Percentiles rank a stretch among this genome's conserved stretches.
These are phyloP conservation scores for Coprinopsis cinerea DNA, from an alignment of 768 basidiomycete species.

Conservation along the genomic window DNA sequence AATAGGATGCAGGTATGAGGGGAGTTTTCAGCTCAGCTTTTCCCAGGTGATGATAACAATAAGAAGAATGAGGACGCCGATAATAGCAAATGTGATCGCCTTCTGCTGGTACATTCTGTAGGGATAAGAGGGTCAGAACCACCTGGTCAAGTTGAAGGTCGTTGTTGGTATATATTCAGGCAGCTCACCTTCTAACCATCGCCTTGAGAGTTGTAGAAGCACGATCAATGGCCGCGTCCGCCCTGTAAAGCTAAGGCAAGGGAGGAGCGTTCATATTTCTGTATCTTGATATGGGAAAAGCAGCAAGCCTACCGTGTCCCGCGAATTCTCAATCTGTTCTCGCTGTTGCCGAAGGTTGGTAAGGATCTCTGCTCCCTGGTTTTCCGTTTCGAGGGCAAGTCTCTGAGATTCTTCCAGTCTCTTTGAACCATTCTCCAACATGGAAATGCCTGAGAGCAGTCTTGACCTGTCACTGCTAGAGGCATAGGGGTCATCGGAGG, in stretches of 20 bases:
- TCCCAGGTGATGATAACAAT: constrained; percentile 79
- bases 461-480: constrained; percentile 68
- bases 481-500: constrained; percentile 79
- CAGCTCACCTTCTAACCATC: constrained; percentile 87
- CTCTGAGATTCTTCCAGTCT: constrained; percentile 87
- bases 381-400: constrained; percentile 93
- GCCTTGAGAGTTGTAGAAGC: constrained; percentile 89
- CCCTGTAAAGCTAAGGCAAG: constrained; percentile 85
- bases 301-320: constrained; percentile 64
- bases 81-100: constrained; percentile 80
- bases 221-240: constrained; percentile 85
- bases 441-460: constrained; percentile 68
- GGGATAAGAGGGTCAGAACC: constrained; percentile 26
- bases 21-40: constrained; percentile 45
- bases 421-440: constrained; percentile 79
- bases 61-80: constrained; percentile 76
- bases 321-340: constrained; percentile 90
- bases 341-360: constrained; percentile 79
- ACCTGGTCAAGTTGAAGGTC: constrained; percentile 15
- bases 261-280: constrained; percentile 3
- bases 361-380: constrained; percentile 90
- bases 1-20: neutral
- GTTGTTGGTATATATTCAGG: neutral
- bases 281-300: constrained; percentile 1
- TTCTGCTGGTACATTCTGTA: constrained; percentile 96